phyloP scores from a whole-genome alignment of 192 early-diverging fungal genomes.

The Podila epigama region DNA sequence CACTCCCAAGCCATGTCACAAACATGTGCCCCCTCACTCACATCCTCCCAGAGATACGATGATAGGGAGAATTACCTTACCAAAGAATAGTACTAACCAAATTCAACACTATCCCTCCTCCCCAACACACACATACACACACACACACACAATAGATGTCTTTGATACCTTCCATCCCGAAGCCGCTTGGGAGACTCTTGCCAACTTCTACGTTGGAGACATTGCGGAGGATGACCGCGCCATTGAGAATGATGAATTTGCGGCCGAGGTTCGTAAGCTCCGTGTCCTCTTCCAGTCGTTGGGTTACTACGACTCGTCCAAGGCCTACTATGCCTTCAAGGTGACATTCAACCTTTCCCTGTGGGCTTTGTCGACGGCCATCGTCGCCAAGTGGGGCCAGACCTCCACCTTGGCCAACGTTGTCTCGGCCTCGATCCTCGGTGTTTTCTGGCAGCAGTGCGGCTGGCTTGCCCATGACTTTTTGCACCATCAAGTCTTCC shows the following conservation, averaged over 20 bases:
- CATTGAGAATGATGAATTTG: conserved; percentile 62
- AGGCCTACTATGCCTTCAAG: conserved; percentile 74
- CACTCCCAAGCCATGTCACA: too few species aligned
- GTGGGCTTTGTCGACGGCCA: conserved; percentile 50
- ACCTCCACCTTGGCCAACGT: conserved; percentile 62
- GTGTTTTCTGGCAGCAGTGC: conserved; percentile 84
- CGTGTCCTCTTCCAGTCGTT: conserved; percentile 56
- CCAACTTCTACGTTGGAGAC: conserved; percentile 81
- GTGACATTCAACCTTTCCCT: conserved; percentile 63
- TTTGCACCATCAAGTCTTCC: conserved; percentile 82
- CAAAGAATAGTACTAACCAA: too few species aligned
- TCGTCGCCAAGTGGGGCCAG: conserved; percentile 61
- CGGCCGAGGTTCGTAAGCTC: conserved; percentile 67
- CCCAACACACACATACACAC: not conserved
- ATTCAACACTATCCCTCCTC: too few species aligned
- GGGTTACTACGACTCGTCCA: conserved; percentile 70
- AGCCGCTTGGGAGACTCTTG: conserved; percentile 67
- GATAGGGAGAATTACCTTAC: too few species aligned
- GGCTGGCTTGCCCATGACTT: conserved; percentile 89
- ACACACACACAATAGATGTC: conserved; percentile 55
- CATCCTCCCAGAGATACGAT: too few species aligned
- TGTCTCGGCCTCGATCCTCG: conserved; percentile 65
- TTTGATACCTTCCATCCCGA: conserved; percentile 82
- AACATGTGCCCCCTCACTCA: too few species aligned
- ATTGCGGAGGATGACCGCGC: conserved; percentile 57